phyloP scores from a whole-genome alignment of 192 early-diverging fungal species.

The Rhizoclosmatium globosum region DNA sequence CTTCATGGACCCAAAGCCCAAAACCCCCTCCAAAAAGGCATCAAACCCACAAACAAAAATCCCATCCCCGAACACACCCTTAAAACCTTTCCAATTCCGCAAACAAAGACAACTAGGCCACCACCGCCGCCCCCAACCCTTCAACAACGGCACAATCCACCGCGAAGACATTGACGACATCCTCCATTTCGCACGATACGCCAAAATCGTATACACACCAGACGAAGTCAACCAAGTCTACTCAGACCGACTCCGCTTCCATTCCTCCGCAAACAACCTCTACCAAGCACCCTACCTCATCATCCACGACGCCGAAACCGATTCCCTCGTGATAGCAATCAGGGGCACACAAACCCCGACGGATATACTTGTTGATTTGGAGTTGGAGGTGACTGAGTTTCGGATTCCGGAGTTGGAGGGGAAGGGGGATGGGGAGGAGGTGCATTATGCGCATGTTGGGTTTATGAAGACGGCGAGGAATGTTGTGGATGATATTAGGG shows the following conservation, averaged over 20 bases:
- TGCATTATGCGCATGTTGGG: slow-evolving; percentile 43
- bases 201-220: slow-evolving; percentile 49
- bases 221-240: slow-evolving; percentile 30
- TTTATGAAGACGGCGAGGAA: slow-evolving; percentile 45
- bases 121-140: neutral
- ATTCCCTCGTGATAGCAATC: slow-evolving; percentile 52
- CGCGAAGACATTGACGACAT: slow-evolving; percentile 50
- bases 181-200: slow-evolving; percentile 49
- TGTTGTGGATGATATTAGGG: slow-evolving; percentile 40
- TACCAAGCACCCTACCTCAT: slow-evolving; percentile 52
- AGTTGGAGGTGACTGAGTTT: slow-evolving; percentile 41
- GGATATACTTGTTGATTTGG: slow-evolving; percentile 55
- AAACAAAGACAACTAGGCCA: neutral
- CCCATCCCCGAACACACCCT: neutral
- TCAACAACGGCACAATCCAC: slow-evolving; percentile 21
- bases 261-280: slow-evolving; percentile 38
- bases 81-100: slow-evolving; percentile 13
- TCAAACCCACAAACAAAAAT: neutral
- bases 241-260: slow-evolving; percentile 18
- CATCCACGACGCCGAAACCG: slow-evolving; percentile 45
- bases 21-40: neutral
- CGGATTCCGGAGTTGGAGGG: slow-evolving; percentile 44
- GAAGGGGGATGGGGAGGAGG: slow-evolving; percentile 27
- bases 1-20: neutral
- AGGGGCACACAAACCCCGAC: slow-evolving; percentile 49